These are phyloP conservation scores for Colletotrichum lindemuthianum DNA, from an alignment of 2,329 filamentous ascomycete species.

Conservation along the genomic window DNA sequence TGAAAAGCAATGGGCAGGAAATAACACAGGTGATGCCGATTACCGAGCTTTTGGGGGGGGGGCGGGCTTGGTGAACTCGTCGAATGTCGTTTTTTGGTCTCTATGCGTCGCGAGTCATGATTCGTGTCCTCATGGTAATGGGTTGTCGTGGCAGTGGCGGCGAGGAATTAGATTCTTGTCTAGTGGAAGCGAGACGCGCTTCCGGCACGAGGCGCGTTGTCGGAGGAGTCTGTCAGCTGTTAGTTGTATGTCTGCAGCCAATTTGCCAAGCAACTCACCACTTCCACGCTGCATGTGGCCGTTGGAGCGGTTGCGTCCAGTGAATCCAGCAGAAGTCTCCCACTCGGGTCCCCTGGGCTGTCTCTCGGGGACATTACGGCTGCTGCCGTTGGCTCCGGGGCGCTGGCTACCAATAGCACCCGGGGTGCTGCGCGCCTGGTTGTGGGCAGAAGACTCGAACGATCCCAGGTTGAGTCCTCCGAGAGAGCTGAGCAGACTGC, in stretches of 20 bases:
- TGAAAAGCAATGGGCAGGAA: constrained; percentile 34
- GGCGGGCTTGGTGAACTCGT: constrained; percentile 32
- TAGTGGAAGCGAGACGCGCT: constrained; percentile 39
- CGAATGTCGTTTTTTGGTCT: constrained; percentile 47
- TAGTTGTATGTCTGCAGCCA: constrained; percentile 5
- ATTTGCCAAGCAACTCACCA: constrained; percentile 54
- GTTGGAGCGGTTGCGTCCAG: constrained; percentile 62
- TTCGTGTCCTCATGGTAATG: constrained; percentile 36
- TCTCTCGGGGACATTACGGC: constrained; percentile 63
- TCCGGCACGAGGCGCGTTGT: constrained; percentile 52
- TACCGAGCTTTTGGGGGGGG: constrained; percentile 24
- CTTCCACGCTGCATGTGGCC: constrained; percentile 71
- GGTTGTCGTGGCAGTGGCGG: constrained; percentile 30
- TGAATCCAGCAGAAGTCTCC: constrained; percentile 65
- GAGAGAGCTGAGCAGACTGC: constrained; percentile 58
- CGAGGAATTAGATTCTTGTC: constrained; percentile 27
- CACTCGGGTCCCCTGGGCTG: constrained; percentile 74
- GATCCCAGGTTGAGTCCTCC: constrained; percentile 62
- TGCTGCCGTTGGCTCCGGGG: constrained; percentile 58
- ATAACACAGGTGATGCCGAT: constrained; percentile 34
- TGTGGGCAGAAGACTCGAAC: constrained; percentile 56
- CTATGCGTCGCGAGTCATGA: constrained; percentile 42
- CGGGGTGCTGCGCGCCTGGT: constrained; percentile 58
- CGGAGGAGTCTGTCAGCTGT: constrained; percentile 52
- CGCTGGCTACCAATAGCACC: constrained; percentile 75